phyloP scores from a whole-genome alignment of 192 early-diverging fungal genomes.

The Anaeromyces robustus region DNA sequence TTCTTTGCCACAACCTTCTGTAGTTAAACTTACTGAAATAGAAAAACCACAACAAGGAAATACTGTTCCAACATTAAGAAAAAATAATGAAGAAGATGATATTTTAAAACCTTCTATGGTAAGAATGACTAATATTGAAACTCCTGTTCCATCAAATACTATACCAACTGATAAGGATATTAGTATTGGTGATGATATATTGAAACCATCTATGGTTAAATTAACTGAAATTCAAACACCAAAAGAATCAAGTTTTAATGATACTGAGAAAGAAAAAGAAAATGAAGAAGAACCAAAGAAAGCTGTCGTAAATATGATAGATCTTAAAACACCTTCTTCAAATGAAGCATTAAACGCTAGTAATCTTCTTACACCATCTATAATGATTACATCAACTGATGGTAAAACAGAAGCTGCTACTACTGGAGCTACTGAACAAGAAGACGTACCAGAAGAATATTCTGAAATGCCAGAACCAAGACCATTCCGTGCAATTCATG shows the following conservation, averaged over 20 bases:
- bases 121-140: neutral
- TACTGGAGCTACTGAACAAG: neutral
- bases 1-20: neutral
- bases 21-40: neutral
- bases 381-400: neutral
- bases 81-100: neutral
- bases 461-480: neutral
- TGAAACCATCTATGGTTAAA: neutral
- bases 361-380: neutral
- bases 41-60: neutral
- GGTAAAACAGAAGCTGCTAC: neutral
- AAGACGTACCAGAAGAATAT: neutral
- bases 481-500: neutral
- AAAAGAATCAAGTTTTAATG: neutral
- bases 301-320: neutral
- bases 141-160: neutral
- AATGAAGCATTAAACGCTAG: neutral
- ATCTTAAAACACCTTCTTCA: neutral
- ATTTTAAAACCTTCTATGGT: neutral
- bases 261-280: neutral
- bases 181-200: neutral
- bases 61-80: neutral
- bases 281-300: neutral
- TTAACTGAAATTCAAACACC: neutral
- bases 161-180: neutral